Evolutionary conservation across 352 stramenopile species (phyloP).

Genomic region (Globisporangium takayamanum): DNA sequence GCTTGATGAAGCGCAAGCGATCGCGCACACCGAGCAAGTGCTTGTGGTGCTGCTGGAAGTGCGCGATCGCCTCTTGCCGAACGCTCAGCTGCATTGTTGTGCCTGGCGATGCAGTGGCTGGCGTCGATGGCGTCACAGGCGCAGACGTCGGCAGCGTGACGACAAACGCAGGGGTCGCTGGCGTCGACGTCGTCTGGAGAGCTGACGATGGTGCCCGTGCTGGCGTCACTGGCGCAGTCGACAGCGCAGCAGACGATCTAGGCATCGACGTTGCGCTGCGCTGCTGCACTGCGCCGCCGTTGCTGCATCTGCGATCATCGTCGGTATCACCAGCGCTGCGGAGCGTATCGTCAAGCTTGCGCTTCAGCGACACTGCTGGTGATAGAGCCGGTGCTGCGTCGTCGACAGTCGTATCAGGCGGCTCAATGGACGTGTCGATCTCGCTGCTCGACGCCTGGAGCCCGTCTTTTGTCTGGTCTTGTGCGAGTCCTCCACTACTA

Average conservation of each 20-base stretch:
- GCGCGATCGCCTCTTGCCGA: slow-evolving; percentile 28
- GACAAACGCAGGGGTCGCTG: not conserved
- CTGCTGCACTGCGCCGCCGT: not conserved
- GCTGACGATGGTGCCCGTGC: not conserved
- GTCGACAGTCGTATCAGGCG: not conserved
- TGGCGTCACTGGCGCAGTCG: not conserved
- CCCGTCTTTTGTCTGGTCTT: no score
- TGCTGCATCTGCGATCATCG: not conserved
- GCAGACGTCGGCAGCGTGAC: not conserved
- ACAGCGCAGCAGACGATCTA: not conserved
- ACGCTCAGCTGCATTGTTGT: slow-evolving; percentile 10
- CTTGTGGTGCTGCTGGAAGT: slow-evolving; percentile 40
- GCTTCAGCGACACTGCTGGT: slow-evolving; percentile 3
- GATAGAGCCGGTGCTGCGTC: not conserved
- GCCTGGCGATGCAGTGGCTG: not conserved
- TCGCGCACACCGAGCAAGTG: slow-evolving; percentile 21
- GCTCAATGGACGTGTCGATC: not conserved
- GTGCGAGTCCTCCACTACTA: no score
- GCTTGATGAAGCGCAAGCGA: slow-evolving; percentile 32
- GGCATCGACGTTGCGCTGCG: not conserved
- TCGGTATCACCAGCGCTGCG: not conserved
- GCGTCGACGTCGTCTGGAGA: not conserved
- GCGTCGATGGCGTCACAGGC: not conserved
- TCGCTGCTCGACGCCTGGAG: no score
- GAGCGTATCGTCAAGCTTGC: slow-evolving; percentile 6